Base-by-base conservation (phyloP, 768 basidiomycete species). In the Podaxis sp. region DNA sequence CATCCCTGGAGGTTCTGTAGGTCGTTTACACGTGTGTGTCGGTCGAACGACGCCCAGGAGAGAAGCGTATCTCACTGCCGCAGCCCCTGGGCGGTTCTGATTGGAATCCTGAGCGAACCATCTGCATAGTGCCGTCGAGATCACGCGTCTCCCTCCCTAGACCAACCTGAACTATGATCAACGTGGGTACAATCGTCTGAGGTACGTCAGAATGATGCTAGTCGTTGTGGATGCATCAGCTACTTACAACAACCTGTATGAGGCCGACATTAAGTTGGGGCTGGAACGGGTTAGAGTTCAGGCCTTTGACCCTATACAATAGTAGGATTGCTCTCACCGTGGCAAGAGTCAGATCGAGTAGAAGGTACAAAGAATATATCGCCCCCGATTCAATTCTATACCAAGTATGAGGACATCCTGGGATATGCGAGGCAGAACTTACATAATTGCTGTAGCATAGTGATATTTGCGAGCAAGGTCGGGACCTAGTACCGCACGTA, bases 101-200 rank as follows among this genome's bases (percentile, higher is more conserved):
- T 36, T 55, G 54, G 33, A 1, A n/a, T 55, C 38, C 54, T 0
- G 54, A 55, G 36, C 22, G 38, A 13, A 55, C 54, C 54, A 55
- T 19, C 38, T 55, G 54, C 5, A 55, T 38, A 22, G 38, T 55
- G 11, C 38, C 22, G 11, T 55, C n/a, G 3, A 46, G 7, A 19
- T 46, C 46, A n/a, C 46, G 54, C 13, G 54, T 24, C n/a, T 55
- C 40, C 37, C 55, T 41, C 3, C 55, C 55, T 19, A 57, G 55
- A n/a, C 55, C 55, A 43, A 57, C 41, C 43, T 57, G 55, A 25
- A 57, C 55, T 25, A 57, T 46, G 55, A 57, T 57, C 13, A 46
- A 46, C 17, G 55, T 56, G 15, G 55, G 55, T 8, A 57, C 55
- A 25, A 57, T 46, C 11, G 55, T 40, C 55, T 57, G 49, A 13